Conservation (phyloP, 129 eudicot genomes). For the Flaveria robusta region DNA sequence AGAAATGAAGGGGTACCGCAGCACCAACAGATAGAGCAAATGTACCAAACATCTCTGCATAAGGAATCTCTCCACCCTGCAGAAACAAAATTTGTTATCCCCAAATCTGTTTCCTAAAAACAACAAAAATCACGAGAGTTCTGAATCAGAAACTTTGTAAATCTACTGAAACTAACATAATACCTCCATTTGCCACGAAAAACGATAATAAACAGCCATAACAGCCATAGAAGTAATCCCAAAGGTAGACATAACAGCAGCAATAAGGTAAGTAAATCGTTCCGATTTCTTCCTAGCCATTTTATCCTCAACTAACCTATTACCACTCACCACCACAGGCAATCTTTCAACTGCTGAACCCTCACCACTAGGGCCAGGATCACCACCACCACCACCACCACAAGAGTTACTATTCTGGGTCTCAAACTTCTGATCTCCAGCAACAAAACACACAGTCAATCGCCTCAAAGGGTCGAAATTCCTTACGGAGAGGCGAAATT, state of each 20-base stretch:
- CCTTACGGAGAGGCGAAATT: constrained; percentile 23
- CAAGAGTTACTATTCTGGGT: not conserved
- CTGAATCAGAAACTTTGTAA: not conserved
- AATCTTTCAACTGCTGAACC: constrained; percentile 23
- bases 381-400: not conserved
- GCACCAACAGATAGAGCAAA: constrained; percentile 98
- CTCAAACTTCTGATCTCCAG: constrained; percentile 41
- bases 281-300: constrained; percentile 84
- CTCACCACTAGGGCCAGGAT: constrained; percentile 19
- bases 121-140: too few relatives aligned
- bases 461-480: constrained; percentile 24
- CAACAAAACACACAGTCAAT: constrained; percentile 54
- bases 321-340: constrained; percentile 22
- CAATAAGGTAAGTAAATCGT: constrained; percentile 78
- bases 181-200: constrained; percentile 98
- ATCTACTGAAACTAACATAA: not conserved
- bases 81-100: constrained; percentile 18
- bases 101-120: not conserved
- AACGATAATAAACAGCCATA: constrained; percentile 86
- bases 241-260: constrained; percentile 91
- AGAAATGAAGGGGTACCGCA: constrained; percentile 59
- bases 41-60: constrained; percentile 86
- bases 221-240: constrained; percentile 92
- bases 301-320: constrained; percentile 54
- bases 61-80: constrained; percentile 94